Base-by-base conservation (phyloP, 345 rosid genomes). In the Pistacia atlantica region DNA sequence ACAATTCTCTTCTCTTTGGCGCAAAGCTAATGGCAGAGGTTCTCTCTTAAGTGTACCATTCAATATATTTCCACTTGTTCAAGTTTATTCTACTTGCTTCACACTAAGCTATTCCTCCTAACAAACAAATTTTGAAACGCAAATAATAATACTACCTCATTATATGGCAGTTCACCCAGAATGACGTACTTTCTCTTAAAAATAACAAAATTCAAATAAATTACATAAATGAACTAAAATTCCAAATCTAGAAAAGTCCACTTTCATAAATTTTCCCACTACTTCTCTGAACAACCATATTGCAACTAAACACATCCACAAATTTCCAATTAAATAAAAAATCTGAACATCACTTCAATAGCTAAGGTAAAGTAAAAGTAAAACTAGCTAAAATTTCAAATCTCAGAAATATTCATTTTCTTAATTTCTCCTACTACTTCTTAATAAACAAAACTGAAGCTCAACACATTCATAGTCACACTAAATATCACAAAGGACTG, bases 211-310 rank as follows among this genome's bases (percentile, higher is more conserved):
- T 71, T 8, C 49, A 11, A 76, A 9, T 14, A 72, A 38, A 57
- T 16, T 20, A 8, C 14, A 33, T 12, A 63, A 65, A 64, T 17
- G 33, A 35, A 81, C 28, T 55, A 2, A 75, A 80, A n/a, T 77
- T 56, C 55, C 9, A 77, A 69, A 37, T 12, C 65, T 35, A 37
- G 8, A 18, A 35, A 69, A 69, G 14, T 28, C 35, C 65, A 31
- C n/a, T 62, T 25, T 11, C 42, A 3, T 17, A 48, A 38, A 9
- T 3, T 13, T 54, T 54, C 57, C 57, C 57, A 54, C 57, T 13
- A 54, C 57, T 42, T 42, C 46, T 42, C 46, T 1, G 46, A 42
- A 42, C 46, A 42, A 42, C 46, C 46, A 6, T 5, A 42, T 42
- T 42, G 9, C 46, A 7, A 54, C n/a, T 54, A 54, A 16, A 54